Base-by-base conservation (phyloP, 2,329 filamentous ascomycete species). In the Emergomyces africanus region DNA sequence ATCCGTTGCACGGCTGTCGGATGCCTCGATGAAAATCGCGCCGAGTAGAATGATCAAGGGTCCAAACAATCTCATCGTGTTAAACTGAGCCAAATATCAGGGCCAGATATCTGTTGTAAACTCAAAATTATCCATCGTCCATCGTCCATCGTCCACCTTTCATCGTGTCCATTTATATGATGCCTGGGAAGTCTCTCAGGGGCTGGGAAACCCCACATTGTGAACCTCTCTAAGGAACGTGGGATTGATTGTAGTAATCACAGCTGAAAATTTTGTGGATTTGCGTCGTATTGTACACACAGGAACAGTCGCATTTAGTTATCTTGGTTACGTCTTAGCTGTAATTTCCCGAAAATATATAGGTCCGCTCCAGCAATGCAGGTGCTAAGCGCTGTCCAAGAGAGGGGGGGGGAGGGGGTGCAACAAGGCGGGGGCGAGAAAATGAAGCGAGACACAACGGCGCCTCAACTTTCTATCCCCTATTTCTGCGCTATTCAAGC, bases 1-100 rank as follows among this genome's bases (percentile, higher is more conserved):
- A 5, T 64, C 50, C 12, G 65, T 66, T 8, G 67, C 64, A 48
- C 37, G 60, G 10, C 49, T 39, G n/a, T 42, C 46, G 41, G 58
- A 25, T 20, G 41, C 41, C n/a, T 44, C n/a, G 2, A 44, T 15
- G n/a, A 44, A 44, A 20, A 20, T 44, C n/a, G 41, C n/a, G 41
- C n/a, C n/a, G 18, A 42, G 18, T 6, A 44, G 41, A 44, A 44
- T 1, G 41, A 23, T 44, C 41, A 44, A 23, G 41, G 41, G 41
- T 2, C 41, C 6, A 44, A 44, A n/a, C 41, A 44, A 44, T 20
- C n/a, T 44, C 41, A 44, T 44, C 6, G 18, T 44, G 8, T 20
- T 20, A n/a, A 23, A 23, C 6, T 44, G 18, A 23, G 41, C 5
- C 41, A n/a, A n/a, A n/a, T 44, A 23, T 44, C 41, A 1, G n/a